A percentile compares a stretch with the other conserved stretches of the same genome.
phyloP scores from a whole-genome alignment of 2,329 filamentous ascomycete genomes.

The Zelopaecilomyces penicillatus region DNA sequence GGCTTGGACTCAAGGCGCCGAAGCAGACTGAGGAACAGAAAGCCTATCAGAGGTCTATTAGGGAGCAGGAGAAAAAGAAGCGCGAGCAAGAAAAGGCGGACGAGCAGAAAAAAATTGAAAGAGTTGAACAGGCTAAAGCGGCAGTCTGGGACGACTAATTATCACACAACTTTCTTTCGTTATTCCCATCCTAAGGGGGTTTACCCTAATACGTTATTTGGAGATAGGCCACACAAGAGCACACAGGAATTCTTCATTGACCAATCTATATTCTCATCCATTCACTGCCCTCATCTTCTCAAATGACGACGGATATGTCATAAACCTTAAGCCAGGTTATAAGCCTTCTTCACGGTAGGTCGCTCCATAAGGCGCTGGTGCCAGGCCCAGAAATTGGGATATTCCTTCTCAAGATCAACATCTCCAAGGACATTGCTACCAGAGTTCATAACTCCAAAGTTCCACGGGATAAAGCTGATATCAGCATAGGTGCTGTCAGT shows the following conservation, averaged over 20 bases:
- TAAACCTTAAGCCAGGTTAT: constrained; percentile 1
- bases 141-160: constrained; percentile 74
- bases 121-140: constrained; percentile 67
- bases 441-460: constrained; percentile 2
- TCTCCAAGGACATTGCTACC: constrained; percentile 7
- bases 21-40: constrained; percentile 80
- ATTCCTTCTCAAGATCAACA: constrained; percentile 22
- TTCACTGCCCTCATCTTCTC: no score
- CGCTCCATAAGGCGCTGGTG: constrained; percentile 23
- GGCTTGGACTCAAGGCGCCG: constrained; percentile 71
- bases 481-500: constrained; percentile 24
- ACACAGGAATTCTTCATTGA: no score
- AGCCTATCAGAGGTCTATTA: constrained; percentile 73
- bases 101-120: constrained; percentile 50
- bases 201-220: no score
- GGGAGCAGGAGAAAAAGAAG: constrained; percentile 75
- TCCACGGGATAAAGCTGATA: constrained; percentile 25
- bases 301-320: no score
- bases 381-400: constrained; percentile 27
- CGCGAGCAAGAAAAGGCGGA: constrained; percentile 64
- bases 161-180: not conserved
- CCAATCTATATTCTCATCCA: no score
- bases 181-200: no score
- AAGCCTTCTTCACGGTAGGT: constrained; percentile 20
- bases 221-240: no score